phyloP scores from a whole-genome alignment of 805 yeast genomes.

The Aciculoconidium aculeatum region DNA sequence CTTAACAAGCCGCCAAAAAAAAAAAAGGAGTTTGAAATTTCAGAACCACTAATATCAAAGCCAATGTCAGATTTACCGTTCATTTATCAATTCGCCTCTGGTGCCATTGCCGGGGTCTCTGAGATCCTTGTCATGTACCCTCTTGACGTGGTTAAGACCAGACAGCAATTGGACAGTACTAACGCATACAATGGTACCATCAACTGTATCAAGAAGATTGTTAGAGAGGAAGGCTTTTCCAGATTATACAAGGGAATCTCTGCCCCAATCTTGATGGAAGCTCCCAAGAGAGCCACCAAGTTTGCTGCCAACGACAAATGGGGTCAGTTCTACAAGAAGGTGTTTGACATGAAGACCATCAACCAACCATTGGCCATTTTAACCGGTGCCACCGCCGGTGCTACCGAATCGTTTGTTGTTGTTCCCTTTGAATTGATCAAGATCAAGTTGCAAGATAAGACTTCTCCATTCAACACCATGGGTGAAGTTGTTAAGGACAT shows the following conservation, averaged over 20 bases:
- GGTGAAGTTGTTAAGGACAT: constrained; percentile 74
- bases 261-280: constrained; percentile 98
- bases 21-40: too few relatives aligned
- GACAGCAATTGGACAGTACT: constrained; percentile 70
- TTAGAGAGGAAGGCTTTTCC: constrained; percentile 77
- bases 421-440: constrained; percentile 97
- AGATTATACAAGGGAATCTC: constrained; percentile 88
- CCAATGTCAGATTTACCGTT: constrained; percentile 55
- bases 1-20: too few relatives aligned
- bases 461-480: constrained; percentile 78
- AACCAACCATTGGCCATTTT: constrained; percentile 80
- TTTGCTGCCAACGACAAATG: constrained; percentile 98
- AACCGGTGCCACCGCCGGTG: constrained; percentile 98
- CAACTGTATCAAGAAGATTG: constrained; percentile 78
- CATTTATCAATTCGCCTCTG: constrained; percentile 82
- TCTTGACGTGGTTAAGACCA: constrained; percentile 91
- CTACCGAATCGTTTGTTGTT: constrained; percentile 92
- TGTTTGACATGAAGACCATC: constrained; percentile 64
- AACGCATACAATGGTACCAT: constrained; percentile 78
- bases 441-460: constrained; percentile 87
- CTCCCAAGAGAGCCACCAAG: constrained; percentile 98
- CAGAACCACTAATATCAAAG: too few relatives aligned
- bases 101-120: constrained; percentile 95
- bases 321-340: constrained; percentile 72
- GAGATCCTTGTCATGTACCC: constrained; percentile 96